These are phyloP conservation scores for Endoconidiophora polonica DNA, from an alignment of 2,329 filamentous ascomycete species.

Conservation along the genomic window DNA sequence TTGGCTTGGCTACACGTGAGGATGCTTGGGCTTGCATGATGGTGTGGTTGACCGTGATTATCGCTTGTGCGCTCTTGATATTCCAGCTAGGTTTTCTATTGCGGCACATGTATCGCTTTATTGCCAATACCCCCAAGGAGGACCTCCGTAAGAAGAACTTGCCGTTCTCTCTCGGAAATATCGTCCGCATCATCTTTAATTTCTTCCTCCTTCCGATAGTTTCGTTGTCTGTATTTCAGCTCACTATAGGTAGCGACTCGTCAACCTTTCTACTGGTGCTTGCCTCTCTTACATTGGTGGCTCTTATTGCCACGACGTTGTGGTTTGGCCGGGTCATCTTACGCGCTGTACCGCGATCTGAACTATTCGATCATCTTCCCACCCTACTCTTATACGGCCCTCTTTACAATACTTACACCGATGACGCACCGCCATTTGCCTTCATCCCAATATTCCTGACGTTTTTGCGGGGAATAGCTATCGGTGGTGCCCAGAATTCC, in stretches of 20 bases:
- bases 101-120: constrained; percentile 58
- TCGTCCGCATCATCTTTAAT: constrained; percentile 77
- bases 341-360: constrained; percentile 63
- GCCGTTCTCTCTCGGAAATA: constrained; percentile 65
- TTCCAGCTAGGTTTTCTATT: constrained; percentile 61
- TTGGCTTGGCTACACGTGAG: constrained; percentile 57
- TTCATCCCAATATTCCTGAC: constrained; percentile 74
- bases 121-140: constrained; percentile 61
- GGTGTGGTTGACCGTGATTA: constrained; percentile 69
- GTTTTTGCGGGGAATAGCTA: constrained; percentile 71
- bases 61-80: constrained; percentile 48
- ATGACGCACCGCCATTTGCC: constrained; percentile 80
- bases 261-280: constrained; percentile 55
- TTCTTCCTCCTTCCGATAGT: constrained; percentile 82
- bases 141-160: constrained; percentile 83
- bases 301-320: constrained; percentile 54
- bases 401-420: constrained; percentile 93
- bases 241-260: constrained; percentile 56
- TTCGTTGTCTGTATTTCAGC: constrained; percentile 75
- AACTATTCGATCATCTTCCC: constrained; percentile 82
- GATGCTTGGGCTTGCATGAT: constrained; percentile 95
- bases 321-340: constrained; percentile 75
- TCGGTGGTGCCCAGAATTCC: constrained; percentile 82
- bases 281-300: constrained; percentile 56
- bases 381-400: constrained; percentile 83